phyloP scores from a whole-genome alignment of 1,284 basidiomycete genomes.

The Ceratobasidium sp. region DNA sequence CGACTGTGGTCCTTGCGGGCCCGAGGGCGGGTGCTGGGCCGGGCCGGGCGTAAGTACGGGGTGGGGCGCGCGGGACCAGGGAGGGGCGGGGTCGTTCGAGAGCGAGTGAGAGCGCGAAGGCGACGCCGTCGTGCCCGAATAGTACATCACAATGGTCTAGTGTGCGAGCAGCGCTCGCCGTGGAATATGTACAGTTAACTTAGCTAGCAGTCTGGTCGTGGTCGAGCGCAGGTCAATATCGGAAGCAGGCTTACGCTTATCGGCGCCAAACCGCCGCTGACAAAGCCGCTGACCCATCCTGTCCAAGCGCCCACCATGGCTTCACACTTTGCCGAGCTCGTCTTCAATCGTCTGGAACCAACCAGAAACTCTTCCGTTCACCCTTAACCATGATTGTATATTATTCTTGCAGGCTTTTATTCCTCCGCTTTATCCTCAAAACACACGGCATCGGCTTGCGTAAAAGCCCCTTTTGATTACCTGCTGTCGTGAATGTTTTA shows the following conservation, averaged over 20 bases:
- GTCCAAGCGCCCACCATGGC: neutral
- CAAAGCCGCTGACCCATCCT: conserved; percentile 7
- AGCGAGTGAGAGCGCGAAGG: conserved; percentile 41
- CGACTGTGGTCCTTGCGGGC: conserved; percentile 70
- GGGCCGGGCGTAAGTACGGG: conserved; percentile 66
- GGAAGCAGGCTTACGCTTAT: conserved; percentile 19
- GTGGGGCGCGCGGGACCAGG: conserved; percentile 74
- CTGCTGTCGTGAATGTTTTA: conserved; percentile 12
- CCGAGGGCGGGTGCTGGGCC: conserved; percentile 63
- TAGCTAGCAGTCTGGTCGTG: neutral
- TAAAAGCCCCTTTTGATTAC: conserved; percentile 9
- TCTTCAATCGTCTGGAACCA: neutral
- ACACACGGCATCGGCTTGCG: conserved; percentile 27
- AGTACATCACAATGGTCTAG: conserved; percentile 15
- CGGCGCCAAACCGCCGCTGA: neutral
- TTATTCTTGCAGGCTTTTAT: neutral
- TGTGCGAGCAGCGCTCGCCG: neutral
- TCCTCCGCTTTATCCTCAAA: conserved; percentile 16
- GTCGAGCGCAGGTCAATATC: conserved; percentile 16
- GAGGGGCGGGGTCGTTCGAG: conserved; percentile 52
- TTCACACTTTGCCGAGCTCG: neutral
- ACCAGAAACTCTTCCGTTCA: neutral
- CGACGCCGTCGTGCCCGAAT: conserved; percentile 37
- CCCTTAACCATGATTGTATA: neutral
- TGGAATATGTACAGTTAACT: neutral